phyloP scores from a whole-genome alignment of 345 rosid genomes.

The Barbarea vulgaris region DNA sequence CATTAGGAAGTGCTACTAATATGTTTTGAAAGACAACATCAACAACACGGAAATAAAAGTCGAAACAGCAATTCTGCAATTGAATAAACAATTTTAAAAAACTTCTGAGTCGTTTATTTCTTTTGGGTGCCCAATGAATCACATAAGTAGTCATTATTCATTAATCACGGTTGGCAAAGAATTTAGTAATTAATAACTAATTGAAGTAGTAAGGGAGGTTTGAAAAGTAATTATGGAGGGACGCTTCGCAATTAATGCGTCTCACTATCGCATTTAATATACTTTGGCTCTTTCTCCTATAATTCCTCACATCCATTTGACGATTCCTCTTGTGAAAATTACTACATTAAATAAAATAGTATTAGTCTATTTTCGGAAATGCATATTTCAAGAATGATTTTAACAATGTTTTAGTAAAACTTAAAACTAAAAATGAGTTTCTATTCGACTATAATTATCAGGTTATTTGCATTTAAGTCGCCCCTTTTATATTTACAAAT shows the following conservation, averaged over 20 bases:
- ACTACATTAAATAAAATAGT: not conserved
- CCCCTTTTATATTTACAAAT: not conserved
- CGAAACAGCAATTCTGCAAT: conserved; percentile 21
- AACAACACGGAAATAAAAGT: conserved; percentile 4
- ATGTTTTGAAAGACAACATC: conserved; percentile 22
- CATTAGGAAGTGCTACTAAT: conserved; percentile 15
- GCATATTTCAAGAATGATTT: conserved; percentile 19
- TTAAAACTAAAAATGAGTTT: too few species aligned
- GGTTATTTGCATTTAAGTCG: not conserved
- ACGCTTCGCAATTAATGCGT: conserved; percentile 31
- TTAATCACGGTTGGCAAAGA: conserved; percentile 1
- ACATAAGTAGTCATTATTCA: not conserved
- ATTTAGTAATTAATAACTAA: conserved; percentile 21
- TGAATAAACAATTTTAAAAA: not conserved
- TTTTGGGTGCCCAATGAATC: not conserved
- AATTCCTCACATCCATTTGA: conserved; percentile 37
- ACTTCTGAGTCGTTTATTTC: not conserved
- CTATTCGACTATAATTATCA: not conserved
- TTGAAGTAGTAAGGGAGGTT: conserved; percentile 25
- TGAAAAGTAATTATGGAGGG: conserved; percentile 31
- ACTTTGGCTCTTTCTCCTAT: conserved; percentile 36
- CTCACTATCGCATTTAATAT: conserved; percentile 20
- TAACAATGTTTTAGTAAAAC: not conserved
- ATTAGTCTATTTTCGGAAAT: conserved; percentile 6
- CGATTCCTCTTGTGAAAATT: conserved; percentile 19